Evolutionary conservation across 2,329 filamentous ascomycete species (phyloP).

Genomic region (Pseudomassariella vexata): DNA sequence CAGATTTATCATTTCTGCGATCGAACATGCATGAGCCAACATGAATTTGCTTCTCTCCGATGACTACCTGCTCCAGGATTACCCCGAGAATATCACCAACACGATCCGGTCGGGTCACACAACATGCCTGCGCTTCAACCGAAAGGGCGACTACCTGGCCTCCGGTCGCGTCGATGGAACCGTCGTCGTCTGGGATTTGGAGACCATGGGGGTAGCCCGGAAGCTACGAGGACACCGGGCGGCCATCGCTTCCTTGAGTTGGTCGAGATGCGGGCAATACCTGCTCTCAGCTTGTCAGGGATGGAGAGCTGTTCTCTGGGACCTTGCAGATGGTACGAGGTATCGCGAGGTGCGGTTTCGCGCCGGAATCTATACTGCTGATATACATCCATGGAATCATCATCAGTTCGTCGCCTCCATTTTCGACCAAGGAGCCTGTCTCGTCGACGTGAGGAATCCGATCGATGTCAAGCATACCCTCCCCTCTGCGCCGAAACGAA

Average conservation of each 20-base stretch:
- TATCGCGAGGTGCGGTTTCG: slow-evolving; percentile 85
- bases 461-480: slow-evolving; percentile 70
- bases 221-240: slow-evolving; percentile 91
- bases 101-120: slow-evolving; percentile 71
- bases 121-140: slow-evolving; percentile 77
- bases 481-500: slow-evolving; percentile 74
- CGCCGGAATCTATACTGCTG: slow-evolving; percentile 90
- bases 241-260: slow-evolving; percentile 91
- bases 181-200: slow-evolving; percentile 92
- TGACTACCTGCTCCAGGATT: slow-evolving; percentile 68
- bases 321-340: slow-evolving; percentile 64
- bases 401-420: slow-evolving; percentile 83
- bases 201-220: slow-evolving; percentile 92
- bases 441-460: slow-evolving; percentile 72
- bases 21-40: slow-evolving; percentile 15
- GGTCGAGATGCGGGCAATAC: slow-evolving; percentile 88
- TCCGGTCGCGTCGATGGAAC: slow-evolving; percentile 92
- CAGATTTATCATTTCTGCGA: too few species aligned
- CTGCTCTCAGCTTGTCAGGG: slow-evolving; percentile 90
- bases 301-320: slow-evolving; percentile 96
- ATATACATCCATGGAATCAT: slow-evolving; percentile 86
- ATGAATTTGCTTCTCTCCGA: slow-evolving; percentile 59
- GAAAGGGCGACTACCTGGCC: slow-evolving; percentile 88
- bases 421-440: slow-evolving; percentile 85
- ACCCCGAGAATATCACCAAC: slow-evolving; percentile 83